phyloP scores from a whole-genome alignment of 306 rosid genomes.

The Ceratonia siliqua region DNA sequence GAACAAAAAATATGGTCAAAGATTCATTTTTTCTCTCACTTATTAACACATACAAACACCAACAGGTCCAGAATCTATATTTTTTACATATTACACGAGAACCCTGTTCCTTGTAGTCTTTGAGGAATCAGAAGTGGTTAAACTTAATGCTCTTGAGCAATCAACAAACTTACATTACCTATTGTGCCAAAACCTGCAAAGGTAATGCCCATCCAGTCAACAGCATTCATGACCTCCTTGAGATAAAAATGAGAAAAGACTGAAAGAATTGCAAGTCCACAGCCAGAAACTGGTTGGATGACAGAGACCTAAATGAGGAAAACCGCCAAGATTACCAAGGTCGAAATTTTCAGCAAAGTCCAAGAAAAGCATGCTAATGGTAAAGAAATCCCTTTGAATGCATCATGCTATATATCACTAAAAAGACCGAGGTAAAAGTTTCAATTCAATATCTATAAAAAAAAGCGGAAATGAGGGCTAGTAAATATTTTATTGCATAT shows the following conservation, averaged over 20 bases:
- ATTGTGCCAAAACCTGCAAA: slow-evolving; percentile 96
- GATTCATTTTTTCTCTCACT: slow-evolving; percentile 6
- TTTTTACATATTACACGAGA: background rate
- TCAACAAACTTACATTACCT: slow-evolving; percentile 77
- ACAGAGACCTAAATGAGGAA: slow-evolving; percentile 75
- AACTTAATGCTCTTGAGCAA: slow-evolving; percentile 6
- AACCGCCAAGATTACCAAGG: slow-evolving; percentile 27
- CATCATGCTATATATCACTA: background rate
- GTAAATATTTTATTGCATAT: background rate
- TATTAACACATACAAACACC: background rate
- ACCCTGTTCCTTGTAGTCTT: background rate
- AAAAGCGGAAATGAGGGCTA: background rate
- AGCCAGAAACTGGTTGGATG: slow-evolving; percentile 96
- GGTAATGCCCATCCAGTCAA: slow-evolving; percentile 93
- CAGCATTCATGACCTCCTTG: slow-evolving; percentile 87
- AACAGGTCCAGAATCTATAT: background rate
- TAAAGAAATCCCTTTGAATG: background rate
- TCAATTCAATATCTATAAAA: background rate
- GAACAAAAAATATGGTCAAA: slow-evolving; percentile 18
- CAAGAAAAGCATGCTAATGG: slow-evolving; percentile 13
- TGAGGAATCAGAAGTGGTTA: slow-evolving; percentile 10
- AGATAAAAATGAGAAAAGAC: slow-evolving; percentile 95
- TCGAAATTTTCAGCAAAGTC: background rate
- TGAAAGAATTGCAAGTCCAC: slow-evolving; percentile 95
- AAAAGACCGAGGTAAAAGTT: background rate